Conservation (phyloP, 1,139 yeast species). For the Suhomyces yuchorum region DNA sequence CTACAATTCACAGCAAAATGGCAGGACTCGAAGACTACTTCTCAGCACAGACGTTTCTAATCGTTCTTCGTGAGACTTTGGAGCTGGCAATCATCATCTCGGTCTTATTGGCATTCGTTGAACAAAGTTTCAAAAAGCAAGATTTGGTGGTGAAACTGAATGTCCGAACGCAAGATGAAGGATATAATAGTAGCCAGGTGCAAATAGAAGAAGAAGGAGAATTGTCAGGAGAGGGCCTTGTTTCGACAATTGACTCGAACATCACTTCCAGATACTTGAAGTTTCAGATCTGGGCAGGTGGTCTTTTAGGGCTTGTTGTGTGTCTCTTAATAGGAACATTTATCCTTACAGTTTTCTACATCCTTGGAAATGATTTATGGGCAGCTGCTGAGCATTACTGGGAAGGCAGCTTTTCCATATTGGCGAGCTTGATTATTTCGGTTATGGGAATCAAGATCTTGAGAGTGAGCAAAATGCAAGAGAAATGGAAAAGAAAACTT, state of each 20-base stretch:
- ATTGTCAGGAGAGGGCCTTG: not conserved
- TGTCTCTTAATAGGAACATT: conserved; percentile 42
- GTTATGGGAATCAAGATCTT: conserved; percentile 48
- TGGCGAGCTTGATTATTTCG: conserved; percentile 47
- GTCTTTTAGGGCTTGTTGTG: conserved; percentile 38
- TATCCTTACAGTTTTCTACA: conserved; percentile 40
- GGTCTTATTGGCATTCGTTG: conserved; percentile 45
- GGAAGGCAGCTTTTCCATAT: conserved; percentile 48
- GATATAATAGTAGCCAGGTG: not conserved
- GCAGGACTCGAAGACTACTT: conserved; percentile 35
- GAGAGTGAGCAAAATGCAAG: conserved; percentile 66
- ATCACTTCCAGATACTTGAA: conserved; percentile 25
- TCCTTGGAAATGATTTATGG: conserved; percentile 46
- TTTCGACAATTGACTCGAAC: not conserved
- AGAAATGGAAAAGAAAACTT: conserved; percentile 80
- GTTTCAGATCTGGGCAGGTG: conserved; percentile 48
- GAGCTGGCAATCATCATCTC: conserved; percentile 51
- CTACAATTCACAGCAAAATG: conserved; percentile 17
- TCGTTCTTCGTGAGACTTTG: conserved; percentile 47
- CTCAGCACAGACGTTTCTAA: conserved; percentile 48
- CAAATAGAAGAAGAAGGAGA: not conserved
- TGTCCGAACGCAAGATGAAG: not conserved
- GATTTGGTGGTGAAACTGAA: not conserved
- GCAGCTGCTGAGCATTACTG: conserved; percentile 48
- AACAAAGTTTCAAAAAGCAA: conserved; percentile 31